Evolutionary conservation across 2,329 filamentous ascomycete genomes (phyloP), one percentile per base, ranked within the genome.

Genomic region (Metarhizium album): DNA sequence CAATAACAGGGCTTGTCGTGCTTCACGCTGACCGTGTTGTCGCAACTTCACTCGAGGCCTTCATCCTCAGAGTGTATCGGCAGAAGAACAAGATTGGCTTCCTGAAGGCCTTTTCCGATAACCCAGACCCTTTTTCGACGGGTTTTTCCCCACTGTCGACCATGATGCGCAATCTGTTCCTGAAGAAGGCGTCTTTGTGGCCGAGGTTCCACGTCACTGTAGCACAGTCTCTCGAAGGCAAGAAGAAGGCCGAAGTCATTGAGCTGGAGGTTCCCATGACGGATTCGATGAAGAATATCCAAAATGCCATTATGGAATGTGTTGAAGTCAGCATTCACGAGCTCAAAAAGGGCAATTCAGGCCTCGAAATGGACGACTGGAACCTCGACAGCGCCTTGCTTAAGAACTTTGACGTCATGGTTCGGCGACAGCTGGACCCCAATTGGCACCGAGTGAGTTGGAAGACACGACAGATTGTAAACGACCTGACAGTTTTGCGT

Each of bases 401-500:
- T 57, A 87, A 86, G 62, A 95, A 90, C 60, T 98, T 98, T 65
- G 93, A 97, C 64, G 74, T 87, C 53, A 85, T 90, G 50, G 83
- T 98, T 47, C 80, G 91, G 54, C 80, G 90, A 52, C 93, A 98
- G 66, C 73, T 98, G 18, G 90, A 97, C 62, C 90, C 91, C 4
- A 90, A 97, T 52, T 98, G 93, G 93, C 93, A 98, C 70, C 82
- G 93, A 49, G 87, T 95, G 48, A 96, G 87, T 65, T 95, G 87
- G 76, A 90, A 93, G 67, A 97, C 91, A 2, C 88, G 86, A 60
- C 90, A 96, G 67, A 95, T 98, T 58, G 91, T 95, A 51, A 86
- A 84, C 60, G 93, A 97, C 64, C 67, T 98, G 58, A 86, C 84
- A 0, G 83, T 95, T 18, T 75, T 98, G 37, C 80, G 91, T 52